Conservation (phyloP, 768 basidiomycete genomes). For the Cystobasidium ongulense region DNA sequence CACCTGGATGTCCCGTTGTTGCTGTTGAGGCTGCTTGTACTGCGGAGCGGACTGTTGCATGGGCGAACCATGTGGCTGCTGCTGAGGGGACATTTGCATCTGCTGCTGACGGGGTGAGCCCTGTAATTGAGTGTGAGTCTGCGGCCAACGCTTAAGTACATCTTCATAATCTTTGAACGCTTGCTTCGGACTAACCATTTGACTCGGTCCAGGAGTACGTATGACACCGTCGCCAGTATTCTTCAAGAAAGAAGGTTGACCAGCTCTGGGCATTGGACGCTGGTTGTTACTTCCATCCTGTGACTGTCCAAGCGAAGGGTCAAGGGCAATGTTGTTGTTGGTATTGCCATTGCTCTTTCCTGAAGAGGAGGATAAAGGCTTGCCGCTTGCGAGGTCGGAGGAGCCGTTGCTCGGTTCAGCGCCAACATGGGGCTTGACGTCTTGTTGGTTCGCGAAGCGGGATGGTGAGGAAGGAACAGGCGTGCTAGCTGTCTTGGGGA, state of each 20-base stretch:
- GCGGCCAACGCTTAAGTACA: background rate
- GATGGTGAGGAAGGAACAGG: background rate
- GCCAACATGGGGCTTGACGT: background rate
- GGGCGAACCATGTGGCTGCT: background rate
- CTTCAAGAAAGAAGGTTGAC: slow-evolving; percentile 22
- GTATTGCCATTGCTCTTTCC: background rate
- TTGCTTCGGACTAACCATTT: slow-evolving; percentile 7
- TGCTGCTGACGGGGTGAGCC: background rate
- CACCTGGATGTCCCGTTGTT: background rate
- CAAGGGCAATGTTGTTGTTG: background rate
- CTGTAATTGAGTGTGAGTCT: background rate
- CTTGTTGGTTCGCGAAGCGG: background rate
- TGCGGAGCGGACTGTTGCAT: background rate
- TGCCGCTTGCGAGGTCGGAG: background rate
- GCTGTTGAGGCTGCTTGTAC: background rate
- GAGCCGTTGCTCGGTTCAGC: background rate
- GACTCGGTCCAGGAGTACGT: slow-evolving; percentile 8
- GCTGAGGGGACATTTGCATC: background rate
- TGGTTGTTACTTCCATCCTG: background rate
- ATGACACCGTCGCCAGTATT: slow-evolving; percentile 21
- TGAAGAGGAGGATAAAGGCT: background rate
- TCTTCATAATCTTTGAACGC: slow-evolving; percentile 15
- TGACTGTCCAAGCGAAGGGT: background rate
- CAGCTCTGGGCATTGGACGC: slow-evolving; percentile 7
- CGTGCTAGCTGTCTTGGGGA: background rate